Evolutionary conservation across 2,329 filamentous ascomycete species (phyloP).

Genomic region (Epichloe coenophiala): DNA sequence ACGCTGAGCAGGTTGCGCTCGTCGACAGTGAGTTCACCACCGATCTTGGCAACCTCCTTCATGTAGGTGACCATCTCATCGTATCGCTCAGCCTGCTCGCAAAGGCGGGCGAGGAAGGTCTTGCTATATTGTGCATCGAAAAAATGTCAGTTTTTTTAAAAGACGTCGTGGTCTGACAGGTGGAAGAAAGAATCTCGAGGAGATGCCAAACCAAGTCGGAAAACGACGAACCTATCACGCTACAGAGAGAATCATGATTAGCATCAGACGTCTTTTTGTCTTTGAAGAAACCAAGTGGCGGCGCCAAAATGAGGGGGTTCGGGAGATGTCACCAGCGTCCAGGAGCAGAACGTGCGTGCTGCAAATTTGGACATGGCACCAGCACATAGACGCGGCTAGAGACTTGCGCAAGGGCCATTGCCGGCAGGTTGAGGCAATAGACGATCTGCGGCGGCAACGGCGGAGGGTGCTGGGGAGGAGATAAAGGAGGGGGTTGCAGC

Average conservation of each 20-base stretch:
- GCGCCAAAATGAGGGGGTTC: slow-evolving; percentile 3
- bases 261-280: slow-evolving; percentile 12
- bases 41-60: slow-evolving; percentile 96
- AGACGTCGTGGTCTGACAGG: slow-evolving; percentile 7
- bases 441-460: slow-evolving; percentile 1
- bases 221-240: slow-evolving; percentile 53
- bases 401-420: neutral
- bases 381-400: neutral
- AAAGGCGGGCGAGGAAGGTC: slow-evolving; percentile 98
- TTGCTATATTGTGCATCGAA: slow-evolving; percentile 48
- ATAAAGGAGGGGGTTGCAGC: slow-evolving; percentile 3
- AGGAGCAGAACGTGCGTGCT: slow-evolving; percentile 1
- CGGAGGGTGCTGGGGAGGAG: slow-evolving; percentile 2
- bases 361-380: neutral
- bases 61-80: slow-evolving; percentile 99
- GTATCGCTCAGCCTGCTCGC: slow-evolving; percentile 99
- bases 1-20: slow-evolving; percentile 98
- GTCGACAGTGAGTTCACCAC: slow-evolving; percentile 75
- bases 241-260: slow-evolving; percentile 28
- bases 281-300: slow-evolving; percentile 3
- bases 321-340: neutral
- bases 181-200: slow-evolving; percentile 6
- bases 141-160: slow-evolving; percentile 14
- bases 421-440: neutral
- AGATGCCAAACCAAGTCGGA: slow-evolving; percentile 3